Base-by-base conservation (phyloP, 129 eudicot genomes). In the Sambucus nigra region DNA sequence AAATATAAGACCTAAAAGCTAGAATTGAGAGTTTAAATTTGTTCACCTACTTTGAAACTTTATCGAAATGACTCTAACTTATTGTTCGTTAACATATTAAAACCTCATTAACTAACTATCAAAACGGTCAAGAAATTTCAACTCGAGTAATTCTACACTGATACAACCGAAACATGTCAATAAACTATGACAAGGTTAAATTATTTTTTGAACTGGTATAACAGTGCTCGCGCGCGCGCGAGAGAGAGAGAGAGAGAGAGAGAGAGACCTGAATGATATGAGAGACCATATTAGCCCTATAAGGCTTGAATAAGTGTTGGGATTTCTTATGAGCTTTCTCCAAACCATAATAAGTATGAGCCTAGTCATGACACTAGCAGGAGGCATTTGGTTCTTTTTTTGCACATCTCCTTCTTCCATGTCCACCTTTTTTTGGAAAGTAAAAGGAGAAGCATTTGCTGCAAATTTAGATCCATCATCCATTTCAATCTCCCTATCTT, bases 281-380 rank as follows among this genome's bases (percentile, higher is more conserved):
- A 92, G 82, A 47, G 99, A 92, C 99, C 99, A 92, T 10, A 80
- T 71, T 51, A 92, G 93, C 45, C 99, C 99, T 9, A 92, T 39
- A 41, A 86, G 87, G 53, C 99, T 92, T 8, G 99, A 74, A 60
- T 92, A 92, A 1, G 99, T 92, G 66, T 92, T 92, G 47, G 99
- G 99, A 65, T 92, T 92, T 41, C 99, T 66, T 50, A 92, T n/a
- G n/a, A n/a, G n/a, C n/a, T n/a, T n/a, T n/a, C n/a, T n/a, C n/a
- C n/a, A n/a, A n/a, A n/a, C n/a, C 99, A 92, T 92, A 25, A 92
- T 92, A 15, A 92, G 87, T 1, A 92, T 86, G 58, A 92, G 96
- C 73, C 94, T 75, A 17, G 99, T 85, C 98, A 91, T 86, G 18
- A 91, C 98, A 44, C 89, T 91, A 21, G 98, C 94, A 1, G 98